Conservation (phyloP, 805 yeast genomes). For the Metschnikowia santaceciliae region DNA sequence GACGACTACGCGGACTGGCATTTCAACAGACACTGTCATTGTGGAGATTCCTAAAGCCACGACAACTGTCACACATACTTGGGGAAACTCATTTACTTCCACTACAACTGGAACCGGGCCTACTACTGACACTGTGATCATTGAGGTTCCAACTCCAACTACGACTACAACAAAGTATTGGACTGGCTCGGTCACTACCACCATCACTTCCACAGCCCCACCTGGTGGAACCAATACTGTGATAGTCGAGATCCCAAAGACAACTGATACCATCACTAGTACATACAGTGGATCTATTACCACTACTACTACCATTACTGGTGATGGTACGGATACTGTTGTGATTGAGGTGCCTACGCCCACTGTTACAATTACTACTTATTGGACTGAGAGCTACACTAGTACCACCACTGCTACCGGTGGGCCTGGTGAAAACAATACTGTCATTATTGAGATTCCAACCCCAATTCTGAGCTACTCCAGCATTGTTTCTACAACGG, state of each 20-base stretch:
- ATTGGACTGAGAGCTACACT: background rate
- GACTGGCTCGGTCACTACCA: slow-evolving; percentile 9
- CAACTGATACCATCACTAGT: slow-evolving; percentile 15
- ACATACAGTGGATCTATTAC: slow-evolving; percentile 7
- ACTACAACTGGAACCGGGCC: slow-evolving; percentile 7
- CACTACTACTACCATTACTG: slow-evolving; percentile 16
- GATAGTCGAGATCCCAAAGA: slow-evolving; percentile 14
- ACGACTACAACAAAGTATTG: slow-evolving; percentile 9
- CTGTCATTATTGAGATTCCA: background rate
- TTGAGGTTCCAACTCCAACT: slow-evolving; percentile 11
- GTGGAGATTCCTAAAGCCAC: slow-evolving; percentile 13
- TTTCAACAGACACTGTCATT: slow-evolving; percentile 5
- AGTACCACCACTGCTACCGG: background rate
- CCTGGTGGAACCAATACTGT: slow-evolving; percentile 10
- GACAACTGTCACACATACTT: slow-evolving; percentile 10
- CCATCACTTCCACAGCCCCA: slow-evolving; percentile 1
- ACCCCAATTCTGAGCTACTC: background rate
- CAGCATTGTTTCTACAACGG: background rate
- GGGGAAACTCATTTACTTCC: slow-evolving; percentile 1
- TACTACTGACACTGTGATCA: slow-evolving; percentile 9
- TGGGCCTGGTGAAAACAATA: background rate
- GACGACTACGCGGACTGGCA: slow-evolving; percentile 2
- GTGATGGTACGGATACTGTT: slow-evolving; percentile 22
- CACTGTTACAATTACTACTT: slow-evolving; percentile 1
- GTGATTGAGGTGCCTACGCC: slow-evolving; percentile 8